Evolutionary conservation across 2,329 filamentous ascomycete genomes (phyloP).

Genomic region (Arthrobotrys musiformis): DNA sequence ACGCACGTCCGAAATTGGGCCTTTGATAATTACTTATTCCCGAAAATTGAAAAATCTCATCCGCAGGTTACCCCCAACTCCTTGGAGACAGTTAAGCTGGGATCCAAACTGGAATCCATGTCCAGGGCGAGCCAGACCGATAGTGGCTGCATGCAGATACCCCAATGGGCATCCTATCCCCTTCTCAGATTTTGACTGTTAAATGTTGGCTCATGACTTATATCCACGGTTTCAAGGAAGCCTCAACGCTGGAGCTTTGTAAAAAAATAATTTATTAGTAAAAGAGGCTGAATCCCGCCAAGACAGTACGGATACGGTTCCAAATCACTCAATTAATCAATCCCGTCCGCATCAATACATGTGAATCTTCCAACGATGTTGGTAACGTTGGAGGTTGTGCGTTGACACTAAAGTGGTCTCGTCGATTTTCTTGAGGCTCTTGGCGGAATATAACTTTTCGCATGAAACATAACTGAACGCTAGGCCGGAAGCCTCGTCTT

Average conservation of each 20-base stretch:
- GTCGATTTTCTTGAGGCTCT: neutral
- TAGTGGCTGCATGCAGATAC: constrained; percentile 29
- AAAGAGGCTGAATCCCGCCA: constrained; percentile 21
- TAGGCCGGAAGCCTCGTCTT: constrained; percentile 7
- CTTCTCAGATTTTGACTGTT: constrained; percentile 3
- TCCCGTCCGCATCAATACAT: neutral
- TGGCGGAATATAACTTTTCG: constrained; percentile 3
- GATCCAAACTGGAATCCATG: constrained; percentile 10
- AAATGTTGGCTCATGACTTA: constrained; percentile 25
- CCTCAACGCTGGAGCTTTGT: constrained; percentile 18
- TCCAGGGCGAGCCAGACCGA: constrained; percentile 26
- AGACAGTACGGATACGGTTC: constrained; percentile 3
- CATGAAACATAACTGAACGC: constrained; percentile 9
- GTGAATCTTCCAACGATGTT: neutral
- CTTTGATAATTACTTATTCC: constrained; percentile 35
- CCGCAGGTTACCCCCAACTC: constrained; percentile 1
- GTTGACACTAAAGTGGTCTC: constrained; percentile 13
- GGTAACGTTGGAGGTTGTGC: constrained; percentile 14
- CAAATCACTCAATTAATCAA: constrained; percentile 16
- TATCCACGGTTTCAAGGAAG: constrained; percentile 52
- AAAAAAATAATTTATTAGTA: constrained; percentile 31
- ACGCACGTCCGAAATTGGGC: constrained; percentile 23
- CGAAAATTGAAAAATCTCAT: neutral
- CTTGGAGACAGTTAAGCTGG: constrained; percentile 11
- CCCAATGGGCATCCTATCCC: neutral